Conservation (phyloP, 495 filamentous ascomycete genomes). For the Xylaria nigripes region DNA sequence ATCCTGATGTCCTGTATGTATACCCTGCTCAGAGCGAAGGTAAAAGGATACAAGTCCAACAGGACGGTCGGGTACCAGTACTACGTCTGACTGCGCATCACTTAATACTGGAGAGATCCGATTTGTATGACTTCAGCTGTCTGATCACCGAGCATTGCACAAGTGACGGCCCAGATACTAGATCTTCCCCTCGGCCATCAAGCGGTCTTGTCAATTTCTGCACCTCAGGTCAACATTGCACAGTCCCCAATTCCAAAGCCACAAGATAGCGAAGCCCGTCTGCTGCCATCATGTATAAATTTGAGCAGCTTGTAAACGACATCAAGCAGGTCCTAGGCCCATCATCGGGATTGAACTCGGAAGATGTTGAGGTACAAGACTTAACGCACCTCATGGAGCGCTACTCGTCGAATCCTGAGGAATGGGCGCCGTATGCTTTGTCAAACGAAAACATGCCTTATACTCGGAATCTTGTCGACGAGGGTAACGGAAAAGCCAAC, state of each 20-base stretch:
- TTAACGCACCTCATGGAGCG: slow-evolving; percentile 60
- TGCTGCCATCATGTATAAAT: slow-evolving; percentile 37
- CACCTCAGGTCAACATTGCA: not conserved
- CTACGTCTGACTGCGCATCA: slow-evolving; percentile 2
- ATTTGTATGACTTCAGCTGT: not conserved
- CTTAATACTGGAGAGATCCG: not conserved
- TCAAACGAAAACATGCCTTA: slow-evolving; percentile 58
- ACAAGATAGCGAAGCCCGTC: not conserved
- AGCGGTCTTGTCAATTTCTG: not conserved
- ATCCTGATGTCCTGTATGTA: not conserved
- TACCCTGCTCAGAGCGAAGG: not conserved
- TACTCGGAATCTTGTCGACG: slow-evolving; percentile 82
- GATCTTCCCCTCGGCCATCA: not conserved
- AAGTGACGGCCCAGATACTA: not conserved
- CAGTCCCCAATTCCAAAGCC: not conserved
- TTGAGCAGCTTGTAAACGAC: slow-evolving; percentile 64
- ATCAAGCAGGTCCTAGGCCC: slow-evolving; percentile 66
- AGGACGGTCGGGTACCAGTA: not conserved
- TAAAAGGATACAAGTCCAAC: not conserved
- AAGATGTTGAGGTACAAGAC: slow-evolving; percentile 63
- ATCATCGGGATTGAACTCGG: slow-evolving; percentile 69
- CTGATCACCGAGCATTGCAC: not conserved
- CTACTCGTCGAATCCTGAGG: slow-evolving; percentile 55
- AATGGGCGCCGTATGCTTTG: slow-evolving; percentile 69
- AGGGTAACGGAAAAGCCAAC: slow-evolving; percentile 87